Evolutionary conservation across 768 basidiomycete species (phyloP), one percentile per base, ranked within the genome.

Genomic region (Lentinula aciculospora): DNA sequence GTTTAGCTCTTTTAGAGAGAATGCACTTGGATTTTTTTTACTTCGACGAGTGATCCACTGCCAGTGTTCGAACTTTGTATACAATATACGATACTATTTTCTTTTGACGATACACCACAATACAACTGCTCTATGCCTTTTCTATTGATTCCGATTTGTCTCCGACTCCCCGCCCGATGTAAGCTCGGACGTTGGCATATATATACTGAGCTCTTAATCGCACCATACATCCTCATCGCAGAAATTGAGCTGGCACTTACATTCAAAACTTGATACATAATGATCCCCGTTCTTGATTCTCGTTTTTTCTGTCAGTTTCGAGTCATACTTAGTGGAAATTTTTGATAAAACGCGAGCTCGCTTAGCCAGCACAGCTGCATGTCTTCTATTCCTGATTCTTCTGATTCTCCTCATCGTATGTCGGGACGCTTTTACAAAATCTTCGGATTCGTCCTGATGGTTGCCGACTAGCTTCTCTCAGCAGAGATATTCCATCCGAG

Each of bases 401-500:
- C 25, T n/a, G 29, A 27, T 0, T n/a, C 46, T 47, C 12, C 46
- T 47, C 46, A 47, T 47, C 15, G 46, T 47, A 31, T 13, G 46
- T 47, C 46, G 29, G 28, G 46, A 10, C 17, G 7, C 19, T 29
- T 19, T n/a, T 4, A 31, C 10, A 47, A 6, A 19, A 15, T 5
- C n/a, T 5, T 29, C 29, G 12, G n/a, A 39, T 13, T 21, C 42
- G 19, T 9, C 46, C 28, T 47, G 29, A 45, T 45, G 23, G 21
- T 25, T 45, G 25, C 25, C 44, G 31, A 34, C 23, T 66, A 83
- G 85, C 82, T 2, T 86, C 85, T 48, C 76, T 86, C 37, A 82
- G 81, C 67, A 82, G 81, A 32, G 72, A 83, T 15, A 74, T 82
- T 13, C 76, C 79, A 32, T 73, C 72, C 34, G 66, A 71, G 59